Base-by-base conservation (phyloP, 208 protist species). In the Strigomonas culicis region DNA sequence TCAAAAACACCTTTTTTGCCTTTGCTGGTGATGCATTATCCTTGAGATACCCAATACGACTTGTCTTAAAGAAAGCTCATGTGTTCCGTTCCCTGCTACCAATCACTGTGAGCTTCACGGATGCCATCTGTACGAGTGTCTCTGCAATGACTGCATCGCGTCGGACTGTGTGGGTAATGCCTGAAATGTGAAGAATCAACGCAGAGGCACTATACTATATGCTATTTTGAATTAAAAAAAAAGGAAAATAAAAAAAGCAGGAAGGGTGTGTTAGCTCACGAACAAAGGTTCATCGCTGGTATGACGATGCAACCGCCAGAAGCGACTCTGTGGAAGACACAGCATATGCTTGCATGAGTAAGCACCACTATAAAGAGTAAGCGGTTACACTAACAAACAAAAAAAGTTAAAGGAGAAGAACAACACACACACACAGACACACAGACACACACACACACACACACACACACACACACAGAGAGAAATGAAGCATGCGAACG, bases 41-140 rank as follows among this genome's bases (percentile, higher is more conserved):
- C 90, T 1, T 63, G 68, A 19, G 66, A 49, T 41, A 94, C 63
- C 88, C 88, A 94, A 17, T 80, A 58, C 25, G 78, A 77, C 11
- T 95, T 95, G n/a, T 93, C 83, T 8, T 72, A 62, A 19, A 95
- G 62, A 19, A 28, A 58, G 52, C 4, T 11, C 52, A 7, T 39
- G 17, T 58, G 25, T 30, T 10, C 52, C 52, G 21, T n/a, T n/a
- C n/a, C n/a, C n/a, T n/a, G n/a, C n/a, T n/a, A n/a, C n/a, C n/a
- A n/a, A n/a, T n/a, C n/a, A n/a, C n/a, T n/a, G n/a, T n/a, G n/a
- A n/a, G n/a, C n/a, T 13, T 17, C 36, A 41, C 6, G 8, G 13
- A 41, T 41, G 36, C 36, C 6, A 41, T 17, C 6, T 6, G 36
- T 41, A 17, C 36, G 13, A 41, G 36, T 6, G 13, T 41, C 8